Conservation (phyloP, 2,329 filamentous ascomycete genomes). For the Cercospora sp. region DNA sequence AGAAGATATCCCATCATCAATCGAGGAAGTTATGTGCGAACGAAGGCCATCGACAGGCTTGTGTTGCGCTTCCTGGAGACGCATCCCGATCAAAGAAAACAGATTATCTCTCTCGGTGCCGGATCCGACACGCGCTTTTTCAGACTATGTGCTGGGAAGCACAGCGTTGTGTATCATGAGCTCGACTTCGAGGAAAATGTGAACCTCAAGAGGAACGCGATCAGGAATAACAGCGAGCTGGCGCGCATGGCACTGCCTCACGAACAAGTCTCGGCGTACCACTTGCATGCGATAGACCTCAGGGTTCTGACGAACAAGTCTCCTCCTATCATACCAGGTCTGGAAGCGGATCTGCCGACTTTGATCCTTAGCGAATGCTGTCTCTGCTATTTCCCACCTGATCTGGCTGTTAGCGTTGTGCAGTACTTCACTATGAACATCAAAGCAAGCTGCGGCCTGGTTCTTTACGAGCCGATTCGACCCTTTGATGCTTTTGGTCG, state of each 20-base stretch:
- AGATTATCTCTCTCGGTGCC: slow-evolving; percentile 89
- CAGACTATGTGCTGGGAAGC: slow-evolving; percentile 57
- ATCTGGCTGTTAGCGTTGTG: slow-evolving; percentile 56
- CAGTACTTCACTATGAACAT: slow-evolving; percentile 41
- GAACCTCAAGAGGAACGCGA: slow-evolving; percentile 31
- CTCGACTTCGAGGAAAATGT: slow-evolving; percentile 77
- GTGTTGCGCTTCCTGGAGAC: slow-evolving; percentile 66
- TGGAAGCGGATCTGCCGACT: slow-evolving; percentile 66
- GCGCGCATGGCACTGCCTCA: slow-evolving; percentile 25
- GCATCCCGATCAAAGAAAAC: slow-evolving; percentile 42
- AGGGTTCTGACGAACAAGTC: slow-evolving; percentile 53
- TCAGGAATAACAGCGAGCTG: slow-evolving; percentile 30
- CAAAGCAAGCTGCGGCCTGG: slow-evolving; percentile 56
- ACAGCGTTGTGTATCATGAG: slow-evolving; percentile 76
- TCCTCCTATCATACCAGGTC: slow-evolving; percentile 43
- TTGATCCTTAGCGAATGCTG: slow-evolving; percentile 93
- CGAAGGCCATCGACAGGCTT: slow-evolving; percentile 76
- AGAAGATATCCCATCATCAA: slow-evolving; percentile 90
- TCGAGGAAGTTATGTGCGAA: slow-evolving; percentile 91
- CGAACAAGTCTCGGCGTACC: slow-evolving; percentile 46
- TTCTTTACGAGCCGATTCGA: slow-evolving; percentile 87
- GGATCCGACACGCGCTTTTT: slow-evolving; percentile 91
- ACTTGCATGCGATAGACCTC: slow-evolving; percentile 65
- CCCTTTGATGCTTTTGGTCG: slow-evolving; percentile 83
- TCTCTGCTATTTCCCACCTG: slow-evolving; percentile 76